Base-by-base conservation (phyloP, 257 asterid genomes). In the Nicotiana sylvestris region DNA sequence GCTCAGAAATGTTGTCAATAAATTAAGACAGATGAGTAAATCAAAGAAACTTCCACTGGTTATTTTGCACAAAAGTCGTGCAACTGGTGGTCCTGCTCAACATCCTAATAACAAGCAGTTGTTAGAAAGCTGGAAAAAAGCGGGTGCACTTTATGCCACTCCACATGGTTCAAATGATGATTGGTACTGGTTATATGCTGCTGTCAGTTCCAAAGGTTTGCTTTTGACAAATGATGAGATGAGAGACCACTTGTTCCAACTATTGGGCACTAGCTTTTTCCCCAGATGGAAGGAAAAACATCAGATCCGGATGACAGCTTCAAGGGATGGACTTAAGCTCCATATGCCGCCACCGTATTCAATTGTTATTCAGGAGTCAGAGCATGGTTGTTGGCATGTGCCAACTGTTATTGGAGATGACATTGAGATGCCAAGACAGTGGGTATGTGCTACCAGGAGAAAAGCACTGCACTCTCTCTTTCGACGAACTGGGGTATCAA, bases 261-360 rank as follows among this genome's bases (percentile, higher is more conserved):
- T 95, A 76, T 66, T 95, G 81, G 99, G 99, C 82, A 89, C 91
- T 67, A 91, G 88, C 79, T 92, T 95, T 82, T 91, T 95, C 86
- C 97, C 98, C 9, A 86, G 99, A 90, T 95, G 99, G 99, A 92
- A 95, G 89, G 99, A 95, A 81, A 95, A 95, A 84, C 98, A 94
- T 82, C 99, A 95, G 99, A 92, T 90, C n/a, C 93, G 98, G 79
- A 29, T 91, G 80, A 85, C 84, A 69, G 84, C 86, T 78, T 83
- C 93, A 12, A 78, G 16, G 25, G 80, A 87, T 29, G 92, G 92
- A 80, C 89, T 87, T 29, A 66, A 68, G 21, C 69, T 95, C 70
- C 88, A 64, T 87, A 95, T 95, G 99, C 99, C 99, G 65, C 99
- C 98, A 64, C 94, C 95, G 4, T 95, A 92, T 87, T 95, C 99